Conservation (phyloP, 1,284 basidiomycete genomes). For the Anthracocystis walkeri region DNA sequence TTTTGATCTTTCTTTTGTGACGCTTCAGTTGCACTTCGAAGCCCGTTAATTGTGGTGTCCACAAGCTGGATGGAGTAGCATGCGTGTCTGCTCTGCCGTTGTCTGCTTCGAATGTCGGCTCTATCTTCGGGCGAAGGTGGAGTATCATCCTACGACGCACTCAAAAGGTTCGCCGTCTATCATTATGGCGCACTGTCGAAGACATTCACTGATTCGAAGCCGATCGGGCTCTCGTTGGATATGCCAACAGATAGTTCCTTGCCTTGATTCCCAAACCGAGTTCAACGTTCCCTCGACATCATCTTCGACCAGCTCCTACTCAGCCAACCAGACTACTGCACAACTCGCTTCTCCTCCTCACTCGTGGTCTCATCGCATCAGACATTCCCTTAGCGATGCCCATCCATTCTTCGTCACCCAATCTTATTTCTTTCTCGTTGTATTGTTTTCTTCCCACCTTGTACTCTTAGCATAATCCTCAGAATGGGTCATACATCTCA, state of each 20-base stretch:
- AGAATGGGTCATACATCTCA: conserved; percentile 8
- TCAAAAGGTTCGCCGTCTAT: no score
- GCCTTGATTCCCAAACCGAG: no score
- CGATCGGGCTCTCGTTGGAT: no score
- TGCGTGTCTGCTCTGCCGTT: neutral
- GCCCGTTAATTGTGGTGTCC: conserved; percentile 24
- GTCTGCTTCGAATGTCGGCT: neutral
- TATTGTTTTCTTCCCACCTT: conserved; percentile 22
- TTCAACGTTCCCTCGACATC: no score
- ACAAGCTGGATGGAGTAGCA: neutral
- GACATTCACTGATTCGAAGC: no score
- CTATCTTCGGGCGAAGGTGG: neutral
- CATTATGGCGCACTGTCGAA: no score
- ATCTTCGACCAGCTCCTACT: neutral
- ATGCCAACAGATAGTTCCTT: no score
- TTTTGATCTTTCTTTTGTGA: neutral
- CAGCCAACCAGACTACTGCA: neutral
- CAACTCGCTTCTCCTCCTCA: neutral
- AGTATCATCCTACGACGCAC: neutral
- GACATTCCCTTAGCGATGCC: neutral
- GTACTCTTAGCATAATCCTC: conserved; percentile 44
- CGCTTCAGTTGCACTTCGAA: conserved; percentile 48
- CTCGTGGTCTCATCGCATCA: neutral
- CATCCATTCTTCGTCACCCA: neutral
- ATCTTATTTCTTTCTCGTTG: conserved; percentile 10